Evolutionary conservation across 768 basidiomycete genomes (phyloP).

Genomic region (Pisolithus microcarpus): DNA sequence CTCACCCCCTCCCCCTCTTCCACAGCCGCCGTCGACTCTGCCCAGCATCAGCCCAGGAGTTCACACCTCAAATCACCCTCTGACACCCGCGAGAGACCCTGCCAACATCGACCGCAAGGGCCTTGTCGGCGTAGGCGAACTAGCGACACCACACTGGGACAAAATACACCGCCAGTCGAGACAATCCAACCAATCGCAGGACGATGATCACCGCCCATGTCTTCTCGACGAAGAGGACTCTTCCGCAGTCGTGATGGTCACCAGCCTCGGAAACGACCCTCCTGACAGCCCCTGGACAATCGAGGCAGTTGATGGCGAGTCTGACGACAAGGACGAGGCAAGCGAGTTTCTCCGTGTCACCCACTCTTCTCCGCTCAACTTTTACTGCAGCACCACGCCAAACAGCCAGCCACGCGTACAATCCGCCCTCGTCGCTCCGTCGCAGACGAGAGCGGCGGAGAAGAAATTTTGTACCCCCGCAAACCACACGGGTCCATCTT

Average conservation of each 20-base stretch:
- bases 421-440: constrained; percentile 58
- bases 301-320: constrained; percentile 76
- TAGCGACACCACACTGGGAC: constrained; percentile 93
- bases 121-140: constrained; percentile 91
- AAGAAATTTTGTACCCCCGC: constrained; percentile 84
- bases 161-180: constrained; percentile 37
- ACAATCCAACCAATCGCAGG: constrained; percentile 29
- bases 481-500: constrained; percentile 33
- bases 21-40: constrained; percentile 32
- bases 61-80: constrained; percentile 41
- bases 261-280: constrained; percentile 40
- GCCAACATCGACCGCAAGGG: constrained; percentile 77
- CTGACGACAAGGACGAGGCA: constrained; percentile 66
- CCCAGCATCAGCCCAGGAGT: constrained; percentile 60
- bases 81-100: constrained; percentile 70
- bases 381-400: constrained; percentile 35
- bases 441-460: constrained; percentile 81
- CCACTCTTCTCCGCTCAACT: constrained; percentile 1
- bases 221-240: constrained; percentile 25
- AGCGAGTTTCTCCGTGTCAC: neutral
- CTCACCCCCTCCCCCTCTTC: constrained; percentile 52
- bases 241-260: constrained; percentile 19
- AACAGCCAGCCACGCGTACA: constrained; percentile 36
- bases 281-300: constrained; percentile 87
- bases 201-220: constrained; percentile 32